phyloP scores from a whole-genome alignment of 2,329 filamentous ascomycete species.

The Pseudovirgaria hyperparasitica region DNA sequence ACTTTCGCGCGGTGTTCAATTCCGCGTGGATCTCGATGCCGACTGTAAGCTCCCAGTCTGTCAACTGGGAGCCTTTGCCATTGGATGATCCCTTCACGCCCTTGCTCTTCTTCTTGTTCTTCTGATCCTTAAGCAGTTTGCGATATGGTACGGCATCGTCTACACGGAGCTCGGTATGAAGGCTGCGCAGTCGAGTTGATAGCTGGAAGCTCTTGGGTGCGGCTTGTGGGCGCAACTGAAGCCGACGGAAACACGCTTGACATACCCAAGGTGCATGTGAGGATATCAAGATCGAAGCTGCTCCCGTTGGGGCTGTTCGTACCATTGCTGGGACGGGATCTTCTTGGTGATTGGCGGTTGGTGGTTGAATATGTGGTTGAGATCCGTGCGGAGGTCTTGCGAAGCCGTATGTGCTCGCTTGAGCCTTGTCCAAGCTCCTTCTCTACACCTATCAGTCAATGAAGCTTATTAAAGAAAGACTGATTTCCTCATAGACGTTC shows the following conservation, averaged over 20 bases:
- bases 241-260: constrained; percentile 14
- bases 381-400: too few relatives aligned
- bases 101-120: constrained; percentile 16
- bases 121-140: constrained; percentile 24
- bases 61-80: constrained; percentile 13
- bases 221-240: constrained; percentile 11
- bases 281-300: too few relatives aligned
- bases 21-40: constrained; percentile 97
- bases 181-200: constrained; percentile 6
- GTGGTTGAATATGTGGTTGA: too few relatives aligned
- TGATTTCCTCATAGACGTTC: too few relatives aligned
- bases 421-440: too few relatives aligned
- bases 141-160: constrained; percentile 21
- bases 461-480: too few relatives aligned
- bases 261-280: constrained; percentile 17
- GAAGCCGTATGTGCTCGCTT: too few relatives aligned
- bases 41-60: constrained; percentile 83
- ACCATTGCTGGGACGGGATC: too few relatives aligned
- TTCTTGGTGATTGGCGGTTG: too few relatives aligned
- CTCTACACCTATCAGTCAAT: too few relatives aligned
- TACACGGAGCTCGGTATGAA: constrained; percentile 9
- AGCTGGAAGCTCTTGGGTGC: not conserved
- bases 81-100: constrained; percentile 7
- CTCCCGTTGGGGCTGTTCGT: too few relatives aligned
- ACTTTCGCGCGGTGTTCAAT: constrained; percentile 75